These are phyloP conservation scores for Ganoderma meredithae DNA, from an alignment of 1,284 basidiomycete species.

Conservation along the genomic window DNA sequence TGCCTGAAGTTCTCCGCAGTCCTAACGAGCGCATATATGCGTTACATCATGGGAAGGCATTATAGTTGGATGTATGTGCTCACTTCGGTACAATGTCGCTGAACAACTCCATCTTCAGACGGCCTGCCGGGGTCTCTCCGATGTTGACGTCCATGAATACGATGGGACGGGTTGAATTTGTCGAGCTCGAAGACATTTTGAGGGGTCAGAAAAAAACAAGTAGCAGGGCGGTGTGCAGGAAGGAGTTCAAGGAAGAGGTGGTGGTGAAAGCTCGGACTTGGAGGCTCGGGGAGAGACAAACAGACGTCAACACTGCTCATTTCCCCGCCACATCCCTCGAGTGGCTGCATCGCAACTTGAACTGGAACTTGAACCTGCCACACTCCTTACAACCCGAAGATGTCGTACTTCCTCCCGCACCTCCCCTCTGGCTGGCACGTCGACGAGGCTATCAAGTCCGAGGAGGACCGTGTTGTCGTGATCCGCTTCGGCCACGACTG, in stretches of 20 bases:
- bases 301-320: constrained; percentile 15
- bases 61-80: neutral
- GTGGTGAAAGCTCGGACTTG: too few species aligned
- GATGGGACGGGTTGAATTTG: constrained; percentile 66
- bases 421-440: constrained; percentile 97
- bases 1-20: constrained; percentile 99
- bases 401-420: constrained; percentile 91
- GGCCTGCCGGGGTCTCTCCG: constrained; percentile 92
- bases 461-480: constrained; percentile 96
- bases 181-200: constrained; percentile 34
- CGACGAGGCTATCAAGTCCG: constrained; percentile 97
- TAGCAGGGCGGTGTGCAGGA: constrained; percentile 1
- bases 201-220: neutral
- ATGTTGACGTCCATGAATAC: constrained; percentile 98
- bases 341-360: neutral
- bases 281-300: constrained; percentile 14
- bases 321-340: neutral
- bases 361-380: neutral
- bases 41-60: neutral
- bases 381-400: constrained; percentile 38
- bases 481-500: constrained; percentile 97
- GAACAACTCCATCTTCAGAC: constrained; percentile 96
- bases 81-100: constrained; percentile 90
- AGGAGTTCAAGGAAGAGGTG: constrained; percentile 3
- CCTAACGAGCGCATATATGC: constrained; percentile 21